Percentiles rank a stretch among this genome's conserved stretches.
These are phyloP conservation scores for Speleostelium caveatum DNA, from an alignment of 78 protist species.

Conservation along the genomic window DNA sequence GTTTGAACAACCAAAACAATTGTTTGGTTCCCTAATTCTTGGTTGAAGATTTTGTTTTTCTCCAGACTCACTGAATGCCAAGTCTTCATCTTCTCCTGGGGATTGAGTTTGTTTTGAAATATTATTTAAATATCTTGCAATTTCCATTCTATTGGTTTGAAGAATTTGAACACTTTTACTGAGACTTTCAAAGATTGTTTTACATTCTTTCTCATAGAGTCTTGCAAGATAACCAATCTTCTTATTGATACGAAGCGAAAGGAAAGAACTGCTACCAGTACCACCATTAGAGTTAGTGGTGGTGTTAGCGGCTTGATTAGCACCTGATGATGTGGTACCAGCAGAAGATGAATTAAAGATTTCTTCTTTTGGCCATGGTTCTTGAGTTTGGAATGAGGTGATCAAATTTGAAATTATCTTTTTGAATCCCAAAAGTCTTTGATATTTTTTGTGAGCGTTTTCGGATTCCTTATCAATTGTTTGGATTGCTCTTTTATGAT, in stretches of 20 bases:
- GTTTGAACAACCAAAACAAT: constrained; percentile 56
- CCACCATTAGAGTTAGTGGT: not conserved
- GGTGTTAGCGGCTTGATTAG: not conserved
- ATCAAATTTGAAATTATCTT: constrained; percentile 38
- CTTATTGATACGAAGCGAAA: constrained; percentile 28
- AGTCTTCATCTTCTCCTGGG: too few relatives aligned
- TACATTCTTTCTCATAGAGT: constrained; percentile 72
- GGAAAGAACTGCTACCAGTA: not conserved
- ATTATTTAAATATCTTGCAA: constrained; percentile 61
- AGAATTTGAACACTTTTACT: constrained; percentile 65
- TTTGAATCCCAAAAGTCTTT: constrained; percentile 55
- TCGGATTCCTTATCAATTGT: constrained; percentile 79
- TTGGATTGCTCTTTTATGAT: constrained; percentile 47
- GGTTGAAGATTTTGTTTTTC: not conserved
- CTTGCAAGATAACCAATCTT: constrained; percentile 48
- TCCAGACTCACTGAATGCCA: not conserved
- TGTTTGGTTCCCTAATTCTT: not conserved
- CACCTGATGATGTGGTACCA: not conserved
- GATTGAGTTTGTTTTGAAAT: constrained; percentile 3
- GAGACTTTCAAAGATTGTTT: constrained; percentile 51
- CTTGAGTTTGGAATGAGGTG: constrained; percentile 62
- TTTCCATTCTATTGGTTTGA: constrained; percentile 64
- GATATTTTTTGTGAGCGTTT: constrained; percentile 80
- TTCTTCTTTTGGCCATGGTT: constrained; percentile 74
- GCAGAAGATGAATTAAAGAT: not conserved